A percentile compares a stretch with the other conserved stretches of the same genome.
Evolutionary conservation across 2,329 filamentous ascomycete genomes (phyloP).

Genomic region (Stagonosporopsis cucurbitacearum): DNA sequence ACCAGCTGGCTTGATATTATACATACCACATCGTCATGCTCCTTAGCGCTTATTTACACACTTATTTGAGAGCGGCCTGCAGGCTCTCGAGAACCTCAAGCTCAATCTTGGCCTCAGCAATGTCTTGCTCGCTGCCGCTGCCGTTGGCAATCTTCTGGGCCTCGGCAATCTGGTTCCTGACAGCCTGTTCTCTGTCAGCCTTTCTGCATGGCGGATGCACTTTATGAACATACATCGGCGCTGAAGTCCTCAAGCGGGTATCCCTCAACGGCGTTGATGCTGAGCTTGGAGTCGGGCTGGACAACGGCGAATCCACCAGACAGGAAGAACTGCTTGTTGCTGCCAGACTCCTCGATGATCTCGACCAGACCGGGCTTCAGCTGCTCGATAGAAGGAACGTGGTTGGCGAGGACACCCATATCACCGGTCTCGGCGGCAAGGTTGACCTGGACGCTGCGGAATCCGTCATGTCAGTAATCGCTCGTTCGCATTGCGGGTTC

Average conservation of each 20-base stretch:
- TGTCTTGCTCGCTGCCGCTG: constrained; percentile 92
- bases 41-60: constrained; percentile 53
- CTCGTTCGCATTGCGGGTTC: constrained; percentile 28
- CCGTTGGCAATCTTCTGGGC: constrained; percentile 93
- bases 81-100: constrained; percentile 92
- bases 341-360: constrained; percentile 89
- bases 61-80: constrained; percentile 81
- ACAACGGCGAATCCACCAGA: constrained; percentile 97
- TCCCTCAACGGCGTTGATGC: constrained; percentile 98
- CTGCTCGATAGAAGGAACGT: constrained; percentile 99
- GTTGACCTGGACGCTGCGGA: constrained; percentile 90
- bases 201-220: constrained; percentile 11
- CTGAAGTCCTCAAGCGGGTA: constrained; percentile 96
- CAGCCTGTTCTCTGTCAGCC: constrained; percentile 59
- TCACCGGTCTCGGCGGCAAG: constrained; percentile 97
- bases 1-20: constrained; percentile 37
- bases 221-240: constrained; percentile 64
- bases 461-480: constrained; percentile 39
- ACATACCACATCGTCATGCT: constrained; percentile 39
- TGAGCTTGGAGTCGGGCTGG: constrained; percentile 91
- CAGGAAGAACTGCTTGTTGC: constrained; percentile 97
- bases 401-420: constrained; percentile 99
- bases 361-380: constrained; percentile 95
- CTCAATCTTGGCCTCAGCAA: constrained; percentile 99
- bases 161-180: constrained; percentile 89